Evolutionary conservation across 495 filamentous ascomycete species (phyloP), one percentile per base, ranked within the genome.

Genomic region (Ascobolus immersus): DNA sequence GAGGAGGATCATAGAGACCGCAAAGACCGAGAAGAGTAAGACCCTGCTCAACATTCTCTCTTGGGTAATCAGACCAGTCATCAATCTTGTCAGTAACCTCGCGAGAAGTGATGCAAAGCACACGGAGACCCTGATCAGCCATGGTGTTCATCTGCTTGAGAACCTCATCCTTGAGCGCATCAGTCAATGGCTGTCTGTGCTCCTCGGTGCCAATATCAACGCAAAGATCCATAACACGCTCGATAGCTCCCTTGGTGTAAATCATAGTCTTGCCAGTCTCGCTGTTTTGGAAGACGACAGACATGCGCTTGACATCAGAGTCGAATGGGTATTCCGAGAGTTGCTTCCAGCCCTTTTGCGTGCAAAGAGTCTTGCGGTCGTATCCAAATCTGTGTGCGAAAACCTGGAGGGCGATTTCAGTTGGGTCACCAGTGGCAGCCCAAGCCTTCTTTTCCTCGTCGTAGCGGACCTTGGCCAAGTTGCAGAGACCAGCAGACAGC

Each of bases 191-290:
- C 38, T 62, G 52, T 30, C 62, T 55, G 3, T 56, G 39, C 9
- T 59, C 53, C 19, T 57, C 66, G 8, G 53, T 53, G 12, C 62
- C 63, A n/a, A 77, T 49, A 20, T 51, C 47, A n/a, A 61, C 56
- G 52, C 77, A 82, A 5, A 75, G 50, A 36, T 79, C 73, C 21
- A 86, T 48, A 8, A 86, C 59, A 14, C 74, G 66, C 50, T 86
- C 77, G 22, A 80, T 77, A 4, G 77, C 77, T 3, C 77, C 77
- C 48, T 86, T 86, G 36, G 67, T 71, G 45, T 80, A 81, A 4
- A 78, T 58, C 19, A 70, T 46, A 0, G 49, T 42, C 7, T 44
- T 25, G 30, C 41, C 35, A 14, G 52, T 30, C 5, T 37, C 44
- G 5, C 47, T 44, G 5, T 53, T 46, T 25, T 61, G 44, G 47